Percentiles rank a stretch among this genome's conserved stretches.
These are phyloP conservation scores for Cercophora samala DNA, from an alignment of 495 filamentous ascomycete genomes.

Conservation along the genomic window DNA sequence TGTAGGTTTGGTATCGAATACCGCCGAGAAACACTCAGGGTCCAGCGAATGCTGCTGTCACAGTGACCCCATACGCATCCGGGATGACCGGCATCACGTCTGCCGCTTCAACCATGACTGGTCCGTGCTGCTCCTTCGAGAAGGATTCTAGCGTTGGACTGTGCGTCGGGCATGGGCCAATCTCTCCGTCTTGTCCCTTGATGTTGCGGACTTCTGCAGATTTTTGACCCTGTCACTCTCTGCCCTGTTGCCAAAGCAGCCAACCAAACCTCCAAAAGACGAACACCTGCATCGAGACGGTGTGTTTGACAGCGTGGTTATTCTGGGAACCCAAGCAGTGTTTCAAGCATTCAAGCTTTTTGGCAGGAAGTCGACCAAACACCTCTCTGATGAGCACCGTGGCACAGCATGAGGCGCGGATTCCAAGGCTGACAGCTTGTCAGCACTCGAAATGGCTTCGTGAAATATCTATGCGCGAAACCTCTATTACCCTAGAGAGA, in stretches of 20 bases:
- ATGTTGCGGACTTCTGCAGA: background rate
- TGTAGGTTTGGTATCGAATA: slow-evolving; percentile 17
- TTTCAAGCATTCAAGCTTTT: background rate
- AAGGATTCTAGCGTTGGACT: slow-evolving; percentile 33
- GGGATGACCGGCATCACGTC: slow-evolving; percentile 21
- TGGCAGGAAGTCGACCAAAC: background rate
- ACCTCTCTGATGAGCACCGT: slow-evolving; percentile 3
- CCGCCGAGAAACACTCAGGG: slow-evolving; percentile 16
- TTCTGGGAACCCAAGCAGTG: slow-evolving; percentile 2
- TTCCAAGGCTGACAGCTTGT: background rate
- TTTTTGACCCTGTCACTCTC: slow-evolving; percentile 2
- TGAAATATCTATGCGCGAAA: too few species aligned
- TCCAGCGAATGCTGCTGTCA: slow-evolving; percentile 14
- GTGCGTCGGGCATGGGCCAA: slow-evolving; percentile 20
- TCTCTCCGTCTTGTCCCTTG: slow-evolving; percentile 16
- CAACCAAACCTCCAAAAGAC: background rate
- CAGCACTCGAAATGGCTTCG: background rate
- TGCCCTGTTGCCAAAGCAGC: background rate
- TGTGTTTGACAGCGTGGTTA: background rate
- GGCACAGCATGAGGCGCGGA: slow-evolving; percentile 7
- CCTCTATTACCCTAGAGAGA: too few species aligned
- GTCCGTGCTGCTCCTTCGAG: slow-evolving; percentile 27
- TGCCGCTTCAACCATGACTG: slow-evolving; percentile 22
- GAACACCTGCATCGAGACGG: slow-evolving; percentile 4
- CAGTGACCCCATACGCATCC: slow-evolving; percentile 13